Conservation (phyloP, 176 grass and related monocot species). For the Paspalum notatum region DNA sequence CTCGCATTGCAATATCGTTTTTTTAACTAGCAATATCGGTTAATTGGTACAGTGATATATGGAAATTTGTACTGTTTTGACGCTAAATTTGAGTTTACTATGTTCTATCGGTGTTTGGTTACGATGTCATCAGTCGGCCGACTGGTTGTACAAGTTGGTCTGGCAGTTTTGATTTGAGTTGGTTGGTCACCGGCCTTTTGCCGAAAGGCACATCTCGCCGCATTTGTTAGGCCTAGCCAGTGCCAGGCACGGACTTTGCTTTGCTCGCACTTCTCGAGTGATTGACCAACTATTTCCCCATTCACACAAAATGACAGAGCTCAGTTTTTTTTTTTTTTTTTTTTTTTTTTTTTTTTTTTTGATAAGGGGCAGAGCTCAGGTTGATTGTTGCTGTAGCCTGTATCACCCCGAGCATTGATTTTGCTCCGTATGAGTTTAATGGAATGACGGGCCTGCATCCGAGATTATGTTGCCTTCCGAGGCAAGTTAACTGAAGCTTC, state of each 20-base stretch:
- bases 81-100: background rate
- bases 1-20: background rate
- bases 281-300: background rate
- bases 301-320: background rate
- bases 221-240: constrained; percentile 40
- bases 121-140: background rate
- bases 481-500: background rate
- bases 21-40: background rate
- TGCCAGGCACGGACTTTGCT: constrained; percentile 20
- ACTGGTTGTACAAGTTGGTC: constrained; percentile 23
- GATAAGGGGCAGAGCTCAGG: background rate
- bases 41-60: background rate
- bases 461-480: background rate
- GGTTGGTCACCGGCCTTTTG: constrained; percentile 35
- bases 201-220: constrained; percentile 42
- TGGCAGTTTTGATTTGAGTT: constrained; percentile 15
- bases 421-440: background rate
- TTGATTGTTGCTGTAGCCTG: background rate
- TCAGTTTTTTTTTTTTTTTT: too few species aligned
- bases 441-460: background rate
- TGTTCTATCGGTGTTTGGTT: constrained; percentile 14
- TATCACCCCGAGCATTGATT: background rate
- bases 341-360: too few species aligned
- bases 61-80: background rate
- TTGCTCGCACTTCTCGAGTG: constrained; percentile 26